Conservation (phyloP, 1,284 basidiomycete genomes). For the Ceratobasidium sp. region DNA sequence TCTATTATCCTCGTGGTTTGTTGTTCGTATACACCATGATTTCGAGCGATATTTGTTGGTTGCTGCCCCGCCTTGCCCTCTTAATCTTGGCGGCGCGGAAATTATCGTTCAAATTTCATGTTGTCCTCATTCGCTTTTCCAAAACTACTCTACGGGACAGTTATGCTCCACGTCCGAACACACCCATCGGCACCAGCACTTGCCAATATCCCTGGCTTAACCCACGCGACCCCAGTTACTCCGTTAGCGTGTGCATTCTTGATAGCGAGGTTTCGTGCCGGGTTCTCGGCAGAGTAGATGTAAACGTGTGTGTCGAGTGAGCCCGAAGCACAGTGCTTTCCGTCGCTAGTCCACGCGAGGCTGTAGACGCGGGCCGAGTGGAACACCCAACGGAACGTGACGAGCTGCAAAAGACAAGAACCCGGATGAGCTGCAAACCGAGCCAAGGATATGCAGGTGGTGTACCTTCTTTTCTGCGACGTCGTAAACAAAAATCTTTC, state of each 20-base stretch:
- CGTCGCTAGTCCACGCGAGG: slow-evolving; percentile 80
- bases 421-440: neutral
- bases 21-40: no score
- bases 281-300: slow-evolving; percentile 84
- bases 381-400: slow-evolving; percentile 86
- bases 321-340: slow-evolving; percentile 82
- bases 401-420: slow-evolving; percentile 56
- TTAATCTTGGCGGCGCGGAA: neutral
- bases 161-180: slow-evolving; percentile 79
- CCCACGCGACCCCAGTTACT: slow-evolving; percentile 83
- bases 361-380: slow-evolving; percentile 86
- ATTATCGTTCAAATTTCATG: neutral
- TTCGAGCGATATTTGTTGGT: no score
- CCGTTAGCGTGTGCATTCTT: slow-evolving; percentile 88
- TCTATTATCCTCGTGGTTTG: no score
- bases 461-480: slow-evolving; percentile 70
- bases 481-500: slow-evolving; percentile 84
- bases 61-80: neutral
- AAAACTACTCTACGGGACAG: slow-evolving; percentile 56
- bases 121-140: neutral
- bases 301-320: slow-evolving; percentile 94
- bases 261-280: slow-evolving; percentile 82
- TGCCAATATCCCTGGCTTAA: slow-evolving; percentile 68
- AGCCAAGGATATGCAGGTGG: neutral
- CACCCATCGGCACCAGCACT: slow-evolving; percentile 87